Evolutionary conservation across 2,329 filamentous ascomycete genomes (phyloP).

Genomic region (Fusarium sp.): DNA sequence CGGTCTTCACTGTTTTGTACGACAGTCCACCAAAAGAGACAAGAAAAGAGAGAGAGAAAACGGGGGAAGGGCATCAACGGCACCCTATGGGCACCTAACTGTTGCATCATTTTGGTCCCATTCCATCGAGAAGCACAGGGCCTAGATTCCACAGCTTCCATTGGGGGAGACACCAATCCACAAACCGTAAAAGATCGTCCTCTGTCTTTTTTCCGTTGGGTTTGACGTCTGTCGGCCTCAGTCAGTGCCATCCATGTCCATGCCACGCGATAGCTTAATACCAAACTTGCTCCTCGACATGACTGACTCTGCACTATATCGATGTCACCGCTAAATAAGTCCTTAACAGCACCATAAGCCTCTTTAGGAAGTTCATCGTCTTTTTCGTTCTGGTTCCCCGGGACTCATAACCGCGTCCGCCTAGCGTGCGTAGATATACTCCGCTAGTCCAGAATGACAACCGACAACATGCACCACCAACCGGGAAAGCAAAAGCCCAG

Average conservation of each 20-base stretch:
- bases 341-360: slow-evolving; percentile 6
- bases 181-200: slow-evolving; percentile 31
- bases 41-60: slow-evolving; percentile 23
- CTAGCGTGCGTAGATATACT: slow-evolving; percentile 31
- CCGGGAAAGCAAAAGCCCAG: not conserved
- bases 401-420: slow-evolving; percentile 31
- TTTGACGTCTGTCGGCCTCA: not conserved
- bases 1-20: slow-evolving; percentile 37
- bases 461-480: slow-evolving; percentile 11
- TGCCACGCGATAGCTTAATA: slow-evolving; percentile 38
- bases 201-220: not conserved
- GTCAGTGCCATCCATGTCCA: slow-evolving; percentile 42
- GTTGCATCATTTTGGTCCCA: slow-evolving; percentile 43
- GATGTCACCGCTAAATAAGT: slow-evolving; percentile 24
- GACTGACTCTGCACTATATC: slow-evolving; percentile 9
- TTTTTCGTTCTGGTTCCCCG: slow-evolving; percentile 26
- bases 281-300: not conserved
- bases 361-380: slow-evolving; percentile 14
- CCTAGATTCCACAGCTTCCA: slow-evolving; percentile 39
- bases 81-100: not conserved
- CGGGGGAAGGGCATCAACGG: slow-evolving; percentile 14
- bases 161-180: slow-evolving; percentile 26
- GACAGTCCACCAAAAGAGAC: slow-evolving; percentile 25
- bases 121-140: slow-evolving; percentile 28
- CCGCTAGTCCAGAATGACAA: slow-evolving; percentile 18